A percentile compares a stretch with the other conserved stretches of the same genome.
Evolutionary conservation across 805 yeast genomes (phyloP).

Genomic region (Diddensiella santjacobensis): DNA sequence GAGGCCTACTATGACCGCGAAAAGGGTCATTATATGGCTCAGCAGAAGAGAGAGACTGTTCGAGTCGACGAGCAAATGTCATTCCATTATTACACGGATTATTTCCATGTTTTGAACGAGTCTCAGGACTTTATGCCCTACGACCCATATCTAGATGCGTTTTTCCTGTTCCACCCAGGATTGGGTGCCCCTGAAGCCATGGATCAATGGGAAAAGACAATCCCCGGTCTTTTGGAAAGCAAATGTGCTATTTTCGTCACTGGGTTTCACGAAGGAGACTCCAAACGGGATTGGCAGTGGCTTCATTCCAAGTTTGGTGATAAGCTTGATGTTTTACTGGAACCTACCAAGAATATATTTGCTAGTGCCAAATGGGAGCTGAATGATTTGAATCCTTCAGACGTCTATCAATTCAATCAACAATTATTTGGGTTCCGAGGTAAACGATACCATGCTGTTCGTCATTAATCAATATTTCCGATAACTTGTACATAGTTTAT

Average conservation of each 20-base stretch:
- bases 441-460: constrained; percentile 87
- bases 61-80: constrained; percentile 71
- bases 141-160: constrained; percentile 92
- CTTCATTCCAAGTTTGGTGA: constrained; percentile 59
- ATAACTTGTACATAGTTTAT: constrained; percentile 7
- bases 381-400: constrained; percentile 88
- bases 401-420: constrained; percentile 88
- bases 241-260: constrained; percentile 91
- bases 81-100: constrained; percentile 80
- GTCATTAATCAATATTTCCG: constrained; percentile 6
- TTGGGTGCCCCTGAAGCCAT: constrained; percentile 75
- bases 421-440: constrained; percentile 90
- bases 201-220: constrained; percentile 77
- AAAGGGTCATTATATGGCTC: constrained; percentile 55
- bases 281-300: constrained; percentile 67
- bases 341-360: constrained; percentile 66
- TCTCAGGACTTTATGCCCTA: constrained; percentile 95
- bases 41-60: constrained; percentile 51
- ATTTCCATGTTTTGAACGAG: constrained; percentile 86
- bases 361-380: constrained; percentile 92
- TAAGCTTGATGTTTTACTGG: constrained; percentile 78
- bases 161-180: constrained; percentile 95
- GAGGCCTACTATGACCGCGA: constrained; percentile 77
- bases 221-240: constrained; percentile 84
- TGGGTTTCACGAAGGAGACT: constrained; percentile 78